phyloP scores from a whole-genome alignment of 768 basidiomycete genomes.

The Hypholoma fasciculare region DNA sequence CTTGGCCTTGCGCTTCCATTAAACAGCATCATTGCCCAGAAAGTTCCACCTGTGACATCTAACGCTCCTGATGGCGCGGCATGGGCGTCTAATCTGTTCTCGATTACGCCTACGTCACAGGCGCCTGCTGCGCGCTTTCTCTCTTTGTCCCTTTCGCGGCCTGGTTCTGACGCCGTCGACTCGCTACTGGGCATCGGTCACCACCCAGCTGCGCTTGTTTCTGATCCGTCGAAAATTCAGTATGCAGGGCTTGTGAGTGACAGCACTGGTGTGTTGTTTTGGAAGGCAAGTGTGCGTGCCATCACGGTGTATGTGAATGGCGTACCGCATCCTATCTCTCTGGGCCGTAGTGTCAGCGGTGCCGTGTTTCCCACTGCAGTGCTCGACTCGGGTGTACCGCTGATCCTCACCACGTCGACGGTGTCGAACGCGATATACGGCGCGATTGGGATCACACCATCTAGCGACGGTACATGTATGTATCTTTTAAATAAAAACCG shows the following conservation, averaged over 20 bases:
- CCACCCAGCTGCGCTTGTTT: constrained; percentile 56
- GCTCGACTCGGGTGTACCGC: constrained; percentile 71
- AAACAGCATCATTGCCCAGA: constrained; percentile 63
- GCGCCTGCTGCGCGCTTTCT: constrained; percentile 67
- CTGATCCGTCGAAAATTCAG: constrained; percentile 49
- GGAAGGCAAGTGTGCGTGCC: constrained; percentile 58
- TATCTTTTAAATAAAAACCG: constrained; percentile 3
- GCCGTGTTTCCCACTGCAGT: constrained; percentile 58
- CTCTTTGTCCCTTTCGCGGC: constrained; percentile 67
- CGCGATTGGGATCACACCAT: constrained; percentile 62
- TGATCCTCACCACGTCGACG: constrained; percentile 57
- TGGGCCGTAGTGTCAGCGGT: constrained; percentile 42
- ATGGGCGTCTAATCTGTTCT: constrained; percentile 70
- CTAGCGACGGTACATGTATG: constrained; percentile 64
- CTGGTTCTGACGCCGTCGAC: constrained; percentile 56
- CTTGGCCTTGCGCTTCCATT: constrained; percentile 75
- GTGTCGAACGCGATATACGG: constrained; percentile 81
- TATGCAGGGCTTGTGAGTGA: constrained; percentile 50
- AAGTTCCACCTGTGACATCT: constrained; percentile 46
- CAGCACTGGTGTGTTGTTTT: constrained; percentile 47
- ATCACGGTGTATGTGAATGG: constrained; percentile 65
- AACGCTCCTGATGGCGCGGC: constrained; percentile 65
- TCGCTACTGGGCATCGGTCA: constrained; percentile 68
- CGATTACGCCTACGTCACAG: constrained; percentile 50
- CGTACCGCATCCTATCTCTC: constrained; percentile 31